Evolutionary conservation across 192 early-diverging fungal species (phyloP), one percentile per base, ranked within the genome.

Genomic region (Funneliformis geosporum): DNA sequence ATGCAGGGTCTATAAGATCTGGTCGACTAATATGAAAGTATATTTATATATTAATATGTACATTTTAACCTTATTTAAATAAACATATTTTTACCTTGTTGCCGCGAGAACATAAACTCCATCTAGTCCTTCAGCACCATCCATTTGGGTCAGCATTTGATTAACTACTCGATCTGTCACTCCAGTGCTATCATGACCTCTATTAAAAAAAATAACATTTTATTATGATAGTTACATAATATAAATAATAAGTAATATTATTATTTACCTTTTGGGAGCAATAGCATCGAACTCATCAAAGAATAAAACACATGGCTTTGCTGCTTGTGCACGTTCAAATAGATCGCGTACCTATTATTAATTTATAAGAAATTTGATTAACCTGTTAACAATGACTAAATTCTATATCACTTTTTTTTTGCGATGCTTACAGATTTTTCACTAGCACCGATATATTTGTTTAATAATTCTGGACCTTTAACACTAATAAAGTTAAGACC

Each of bases 261-360:
- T 44, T 21, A 25, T 9, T 80, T 79, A 92, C 91, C 93, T 90
- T 43, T 96, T 88, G 43, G 98, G 98, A 0, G 98, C 98, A 85
- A 99, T 96, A 46, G 94, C 88, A 79, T 99, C 98, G 87, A 99
- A 97, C 85, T 99, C 98, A 81, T 99, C 98, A 86, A 99, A 99
- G 80, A 99, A 99, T 65, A 98, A 81, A 6, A 97, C 93, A 75
- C 98, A 99, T 14, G 98, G 98, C 72, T 92, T 93, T 7, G 97
- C 97, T 1, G 95, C 94, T 78, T 92, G 91, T 7, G 98, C 98
- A 18, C 97, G 89, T 74, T 96, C 94, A 85, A 99, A 99, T 46
- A 99, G 84, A 80, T 98, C 96, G 40, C 98, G 90, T 3, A 94
- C 83, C 89, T 90, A 60, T 2, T 25, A 66, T 64, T 40, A 39